Conservation (phyloP, 2,329 filamentous ascomycete species). For the Trichoderma sp. region DNA sequence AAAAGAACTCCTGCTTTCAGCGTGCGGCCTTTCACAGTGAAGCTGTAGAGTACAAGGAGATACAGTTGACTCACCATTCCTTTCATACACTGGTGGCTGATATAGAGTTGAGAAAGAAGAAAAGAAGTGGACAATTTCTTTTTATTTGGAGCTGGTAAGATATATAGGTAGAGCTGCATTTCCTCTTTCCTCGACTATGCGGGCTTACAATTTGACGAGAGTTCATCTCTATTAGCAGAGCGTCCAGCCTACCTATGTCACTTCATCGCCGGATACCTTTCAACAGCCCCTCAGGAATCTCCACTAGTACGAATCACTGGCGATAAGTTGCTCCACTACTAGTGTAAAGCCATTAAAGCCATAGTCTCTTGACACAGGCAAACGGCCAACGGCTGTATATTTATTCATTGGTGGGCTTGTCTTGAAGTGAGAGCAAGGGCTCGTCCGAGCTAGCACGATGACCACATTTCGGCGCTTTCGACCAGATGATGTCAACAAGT, state of each 20-base stretch:
- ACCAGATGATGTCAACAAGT: slow-evolving; percentile 80
- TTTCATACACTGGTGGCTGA: background rate
- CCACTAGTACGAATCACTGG: background rate
- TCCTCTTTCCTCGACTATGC: background rate
- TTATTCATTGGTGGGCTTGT: background rate
- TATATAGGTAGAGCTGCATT: background rate
- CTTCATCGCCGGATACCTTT: background rate
- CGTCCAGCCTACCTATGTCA: background rate
- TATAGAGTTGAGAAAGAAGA: background rate
- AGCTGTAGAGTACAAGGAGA: background rate
- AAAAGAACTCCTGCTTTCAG: slow-evolving; percentile 3
- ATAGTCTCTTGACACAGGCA: background rate
- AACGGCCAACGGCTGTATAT: background rate
- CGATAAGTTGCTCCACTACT: background rate
- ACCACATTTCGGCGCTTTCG: slow-evolving; percentile 84
- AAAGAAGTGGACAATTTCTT: background rate
- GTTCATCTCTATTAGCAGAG: background rate
- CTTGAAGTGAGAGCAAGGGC: background rate
- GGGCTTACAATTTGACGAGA: background rate
- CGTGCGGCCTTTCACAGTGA: background rate
- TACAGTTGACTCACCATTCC: background rate
- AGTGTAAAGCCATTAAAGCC: background rate
- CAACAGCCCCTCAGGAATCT: background rate
- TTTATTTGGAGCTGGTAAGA: background rate
- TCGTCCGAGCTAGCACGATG: slow-evolving; percentile 54